phyloP scores from a whole-genome alignment of 805 yeast genomes.

The Komagataella ulmi region DNA sequence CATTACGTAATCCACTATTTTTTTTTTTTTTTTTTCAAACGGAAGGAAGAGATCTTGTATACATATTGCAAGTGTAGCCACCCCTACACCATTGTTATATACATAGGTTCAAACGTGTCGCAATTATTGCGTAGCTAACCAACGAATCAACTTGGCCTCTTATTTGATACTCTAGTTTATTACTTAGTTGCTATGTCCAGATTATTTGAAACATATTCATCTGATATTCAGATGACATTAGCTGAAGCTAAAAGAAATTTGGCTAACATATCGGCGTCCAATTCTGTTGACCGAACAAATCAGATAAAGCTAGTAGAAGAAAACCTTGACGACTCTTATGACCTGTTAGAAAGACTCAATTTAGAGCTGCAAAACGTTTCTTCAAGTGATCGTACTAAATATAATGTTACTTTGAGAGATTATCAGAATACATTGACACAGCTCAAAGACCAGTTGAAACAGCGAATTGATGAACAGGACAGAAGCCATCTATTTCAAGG shows the following conservation, averaged over 20 bases:
- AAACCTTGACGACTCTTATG: constrained; percentile 69
- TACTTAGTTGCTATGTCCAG: not conserved
- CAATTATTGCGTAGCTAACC: not conserved
- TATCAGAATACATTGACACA: constrained; percentile 48
- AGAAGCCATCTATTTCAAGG: constrained; percentile 61
- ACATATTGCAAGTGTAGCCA: not conserved
- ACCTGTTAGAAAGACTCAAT: constrained; percentile 74
- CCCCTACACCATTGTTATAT: not conserved
- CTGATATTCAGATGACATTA: constrained; percentile 58
- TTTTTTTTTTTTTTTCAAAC: no score
- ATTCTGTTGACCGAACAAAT: constrained; percentile 32
- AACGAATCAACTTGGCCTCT: not conserved
- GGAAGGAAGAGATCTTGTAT: no score
- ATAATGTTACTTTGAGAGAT: constrained; percentile 65
- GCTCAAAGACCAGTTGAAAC: constrained; percentile 40
- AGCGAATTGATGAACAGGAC: constrained; percentile 56
- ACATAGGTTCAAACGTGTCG: not conserved
- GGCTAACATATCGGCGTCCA: constrained; percentile 33
- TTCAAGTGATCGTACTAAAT: constrained; percentile 55
- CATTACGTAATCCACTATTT: no score
- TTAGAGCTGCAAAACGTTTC: constrained; percentile 79
- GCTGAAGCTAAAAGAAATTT: constrained; percentile 61
- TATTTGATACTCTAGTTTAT: not conserved
- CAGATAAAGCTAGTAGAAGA: constrained; percentile 49
- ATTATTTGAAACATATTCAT: constrained; percentile 48